Conservation (phyloP, 495 filamentous ascomycete genomes). For the Hypoxylon subgilvum region DNA sequence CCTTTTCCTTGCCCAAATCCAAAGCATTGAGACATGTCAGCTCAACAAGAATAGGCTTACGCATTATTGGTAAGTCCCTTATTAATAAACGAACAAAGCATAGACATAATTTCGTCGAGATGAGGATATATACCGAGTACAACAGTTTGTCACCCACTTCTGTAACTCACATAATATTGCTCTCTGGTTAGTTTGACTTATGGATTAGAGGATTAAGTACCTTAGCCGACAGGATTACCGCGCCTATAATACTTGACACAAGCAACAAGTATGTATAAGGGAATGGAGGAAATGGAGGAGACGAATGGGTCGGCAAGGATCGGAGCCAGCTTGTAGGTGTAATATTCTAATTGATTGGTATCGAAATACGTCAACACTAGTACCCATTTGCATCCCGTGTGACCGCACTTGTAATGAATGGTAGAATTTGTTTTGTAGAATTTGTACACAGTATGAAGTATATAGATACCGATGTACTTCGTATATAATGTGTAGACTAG, state of each 20-base stretch:
- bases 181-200: background rate
- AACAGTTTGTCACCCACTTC: too few relatives aligned
- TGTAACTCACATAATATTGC: background rate
- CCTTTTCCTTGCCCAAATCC: background rate
- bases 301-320: conserved; percentile 19
- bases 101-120: background rate
- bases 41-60: background rate
- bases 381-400: background rate
- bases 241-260: too few relatives aligned
- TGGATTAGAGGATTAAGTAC: background rate
- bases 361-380: background rate
- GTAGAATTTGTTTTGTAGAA: too few relatives aligned
- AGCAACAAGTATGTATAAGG: too few relatives aligned
- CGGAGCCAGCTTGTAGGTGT: conserved; percentile 10
- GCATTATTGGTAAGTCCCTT: background rate
- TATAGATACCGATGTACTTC: background rate
- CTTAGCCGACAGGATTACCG: background rate
- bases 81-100: background rate
- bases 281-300: too few relatives aligned
- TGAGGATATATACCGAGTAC: too few relatives aligned
- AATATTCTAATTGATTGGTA: background rate
- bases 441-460: conserved; percentile 18
- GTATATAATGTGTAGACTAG: background rate
- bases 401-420: background rate
- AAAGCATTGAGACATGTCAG: conserved; percentile 5